Evolutionary conservation across 179 eudicot species (phyloP), one percentile per base, ranked within the genome.

Genomic region (Drosera spatulata): DNA sequence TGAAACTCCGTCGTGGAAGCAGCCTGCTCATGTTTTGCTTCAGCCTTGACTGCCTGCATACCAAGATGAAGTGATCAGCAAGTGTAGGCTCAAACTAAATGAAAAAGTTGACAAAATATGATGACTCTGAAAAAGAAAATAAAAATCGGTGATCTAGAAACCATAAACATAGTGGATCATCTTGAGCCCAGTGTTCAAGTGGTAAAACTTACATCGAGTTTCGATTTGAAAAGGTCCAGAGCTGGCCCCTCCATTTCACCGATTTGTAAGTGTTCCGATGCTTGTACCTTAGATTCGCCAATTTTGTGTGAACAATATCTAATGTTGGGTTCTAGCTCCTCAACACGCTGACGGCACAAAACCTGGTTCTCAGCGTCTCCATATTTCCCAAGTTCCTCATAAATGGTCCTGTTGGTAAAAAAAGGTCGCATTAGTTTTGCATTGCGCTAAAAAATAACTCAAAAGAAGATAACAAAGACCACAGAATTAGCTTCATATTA

Each of bases 211-310:
- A 81, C 96, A 88, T 87, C 96, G 64, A 93, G 62, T 67, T 93
- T 93, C 47, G 95, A 85, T 78, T 76, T 93, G 74, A 93, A 86
- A 76, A 89, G 93, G 68, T 88, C 96, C 71, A 93, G 64, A 5
- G 99, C 96, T 55, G 95, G 99, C 56, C 99, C 99, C 70, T 93
- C 99, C 89, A 84, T 86, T 76, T 93, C 95, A 74, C 96, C 96
- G 60, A 88, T 78, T 57, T 84, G 84, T 72, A 82, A 66, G 61
- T 88, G 87, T 53, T 91, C 96, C 56, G 95, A 91, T 71, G 91
- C 79, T 61, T 85, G 85, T 62, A 91, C 39, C 58, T 85, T 88
- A 67, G 98, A 91, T 66, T 88, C 81, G 53, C 95, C 91, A 75
- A 91, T 75, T 82, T 91, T 91, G 82, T 88, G 98, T 56, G 85